Percentiles rank a stretch among this genome's conserved stretches.
Evolutionary conservation across 768 basidiomycete genomes (phyloP).

Genomic region (Rhizopogon rudus): DNA sequence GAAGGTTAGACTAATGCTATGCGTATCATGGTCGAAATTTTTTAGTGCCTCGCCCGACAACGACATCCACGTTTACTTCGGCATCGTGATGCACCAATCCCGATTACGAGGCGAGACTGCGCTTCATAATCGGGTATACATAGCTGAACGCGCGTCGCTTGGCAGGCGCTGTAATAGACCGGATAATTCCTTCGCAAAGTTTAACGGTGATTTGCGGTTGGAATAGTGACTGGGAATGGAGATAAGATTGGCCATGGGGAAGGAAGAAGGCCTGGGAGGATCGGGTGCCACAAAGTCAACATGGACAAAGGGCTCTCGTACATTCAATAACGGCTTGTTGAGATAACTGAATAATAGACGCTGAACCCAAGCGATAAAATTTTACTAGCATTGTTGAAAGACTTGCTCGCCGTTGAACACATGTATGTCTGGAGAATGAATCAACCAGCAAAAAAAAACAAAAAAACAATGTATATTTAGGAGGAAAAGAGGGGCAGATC

Average conservation of each 20-base stretch:
- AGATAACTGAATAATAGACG: slow-evolving; percentile 24
- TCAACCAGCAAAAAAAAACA: not conserved
- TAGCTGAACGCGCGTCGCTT: not conserved
- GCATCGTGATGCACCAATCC: too few relatives aligned
- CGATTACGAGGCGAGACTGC: too few relatives aligned
- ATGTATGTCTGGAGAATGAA: not conserved
- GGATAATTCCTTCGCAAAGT: not conserved
- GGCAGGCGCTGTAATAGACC: not conserved
- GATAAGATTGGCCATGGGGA: slow-evolving; percentile 8
- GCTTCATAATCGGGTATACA: not conserved
- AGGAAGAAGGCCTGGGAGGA: slow-evolving; percentile 27
- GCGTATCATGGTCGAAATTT: too few relatives aligned
- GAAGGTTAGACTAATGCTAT: not conserved
- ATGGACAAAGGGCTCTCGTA: slow-evolving; percentile 11
- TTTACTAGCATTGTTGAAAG: slow-evolving; percentile 10
- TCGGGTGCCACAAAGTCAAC: slow-evolving; percentile 20
- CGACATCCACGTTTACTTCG: too few relatives aligned
- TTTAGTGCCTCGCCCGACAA: too few relatives aligned
- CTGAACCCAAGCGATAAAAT: slow-evolving; percentile 22
- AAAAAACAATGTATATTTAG: not conserved
- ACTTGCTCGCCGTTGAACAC: not conserved
- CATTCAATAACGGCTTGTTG: slow-evolving; percentile 23
- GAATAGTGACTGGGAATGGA: slow-evolving; percentile 3
- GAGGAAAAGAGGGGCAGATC: not conserved
- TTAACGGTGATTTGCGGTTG: not conserved